Conservation (phyloP, 2,329 filamentous ascomycete species). For the Colletotrichum limetticola region DNA sequence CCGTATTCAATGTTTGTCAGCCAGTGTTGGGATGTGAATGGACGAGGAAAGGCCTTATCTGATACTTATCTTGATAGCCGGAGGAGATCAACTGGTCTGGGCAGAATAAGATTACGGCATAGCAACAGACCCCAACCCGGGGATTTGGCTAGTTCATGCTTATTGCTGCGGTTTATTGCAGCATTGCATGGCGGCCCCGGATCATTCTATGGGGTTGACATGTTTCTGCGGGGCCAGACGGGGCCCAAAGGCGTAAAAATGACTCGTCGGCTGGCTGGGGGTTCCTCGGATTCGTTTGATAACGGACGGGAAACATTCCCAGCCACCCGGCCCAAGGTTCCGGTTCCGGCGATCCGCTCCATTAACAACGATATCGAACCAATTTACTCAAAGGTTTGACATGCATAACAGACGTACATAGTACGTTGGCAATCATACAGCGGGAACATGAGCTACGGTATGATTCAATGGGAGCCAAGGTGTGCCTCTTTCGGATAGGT, state of each 20-base stretch:
- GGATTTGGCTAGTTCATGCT: constrained; percentile 10
- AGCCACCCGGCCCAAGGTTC: constrained; percentile 18
- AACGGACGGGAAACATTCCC: constrained; percentile 24
- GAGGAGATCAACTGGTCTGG: not conserved
- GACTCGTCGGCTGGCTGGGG: constrained; percentile 14
- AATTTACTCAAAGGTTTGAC: constrained; percentile 4
- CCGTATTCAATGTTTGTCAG: not conserved
- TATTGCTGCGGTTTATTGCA: constrained; percentile 2
- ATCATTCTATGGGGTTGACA: constrained; percentile 21
- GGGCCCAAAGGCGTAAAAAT: constrained; percentile 14
- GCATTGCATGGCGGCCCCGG: constrained; percentile 3
- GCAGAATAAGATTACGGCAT: constrained; percentile 6
- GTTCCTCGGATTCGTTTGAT: constrained; percentile 11
- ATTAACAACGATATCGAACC: not conserved
- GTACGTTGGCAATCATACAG: not conserved
- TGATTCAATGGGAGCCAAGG: too few species aligned
- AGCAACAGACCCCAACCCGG: not conserved
- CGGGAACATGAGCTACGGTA: not conserved
- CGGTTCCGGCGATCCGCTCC: constrained; percentile 29
- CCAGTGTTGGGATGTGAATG: too few species aligned
- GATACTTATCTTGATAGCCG: constrained; percentile 11
- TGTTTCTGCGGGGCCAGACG: constrained; percentile 10
- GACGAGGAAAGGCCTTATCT: constrained; percentile 9
- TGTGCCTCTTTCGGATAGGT: too few species aligned
- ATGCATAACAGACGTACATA: not conserved